Evolutionary conservation across 129 eudicot genomes (phyloP).

Genomic region (Flaveria ramosissima): DNA sequence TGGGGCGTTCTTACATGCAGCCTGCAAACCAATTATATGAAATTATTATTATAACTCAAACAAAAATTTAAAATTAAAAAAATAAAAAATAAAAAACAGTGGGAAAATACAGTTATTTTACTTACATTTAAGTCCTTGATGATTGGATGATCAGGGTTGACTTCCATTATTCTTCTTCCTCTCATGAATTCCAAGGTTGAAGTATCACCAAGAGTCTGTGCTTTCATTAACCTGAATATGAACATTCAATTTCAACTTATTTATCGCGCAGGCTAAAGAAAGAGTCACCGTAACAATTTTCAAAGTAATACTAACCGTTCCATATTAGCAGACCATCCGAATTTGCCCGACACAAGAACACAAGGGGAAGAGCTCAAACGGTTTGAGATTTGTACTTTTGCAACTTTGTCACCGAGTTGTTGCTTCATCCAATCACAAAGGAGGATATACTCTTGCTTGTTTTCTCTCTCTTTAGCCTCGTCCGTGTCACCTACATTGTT

Average conservation of each 20-base stretch:
- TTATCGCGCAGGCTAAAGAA: neutral
- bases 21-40: constrained; percentile 43
- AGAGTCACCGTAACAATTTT: neutral
- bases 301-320: constrained; percentile 60
- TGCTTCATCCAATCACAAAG: constrained; percentile 98
- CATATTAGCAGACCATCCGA: constrained; percentile 99
- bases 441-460: constrained; percentile 76
- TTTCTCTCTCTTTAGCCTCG: constrained; percentile 90
- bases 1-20: constrained; percentile 92
- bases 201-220: constrained; percentile 94
- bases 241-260: neutral
- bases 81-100: too few species aligned
- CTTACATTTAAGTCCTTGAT: constrained; percentile 81
- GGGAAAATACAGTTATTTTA: neutral
- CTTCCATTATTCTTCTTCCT: constrained; percentile 89
- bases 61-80: neutral
- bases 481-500: constrained; percentile 64
- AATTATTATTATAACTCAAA: neutral
- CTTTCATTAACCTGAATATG: constrained; percentile 71
- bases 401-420: constrained; percentile 98
- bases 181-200: constrained; percentile 89
- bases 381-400: constrained; percentile 89
- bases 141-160: constrained; percentile 95
- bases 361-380: constrained; percentile 97
- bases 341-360: constrained; percentile 96